Evolutionary conservation across 2,329 filamentous ascomycete genomes (phyloP), one percentile per base, ranked within the genome.

Genomic region (Zopfia rhizophila): DNA sequence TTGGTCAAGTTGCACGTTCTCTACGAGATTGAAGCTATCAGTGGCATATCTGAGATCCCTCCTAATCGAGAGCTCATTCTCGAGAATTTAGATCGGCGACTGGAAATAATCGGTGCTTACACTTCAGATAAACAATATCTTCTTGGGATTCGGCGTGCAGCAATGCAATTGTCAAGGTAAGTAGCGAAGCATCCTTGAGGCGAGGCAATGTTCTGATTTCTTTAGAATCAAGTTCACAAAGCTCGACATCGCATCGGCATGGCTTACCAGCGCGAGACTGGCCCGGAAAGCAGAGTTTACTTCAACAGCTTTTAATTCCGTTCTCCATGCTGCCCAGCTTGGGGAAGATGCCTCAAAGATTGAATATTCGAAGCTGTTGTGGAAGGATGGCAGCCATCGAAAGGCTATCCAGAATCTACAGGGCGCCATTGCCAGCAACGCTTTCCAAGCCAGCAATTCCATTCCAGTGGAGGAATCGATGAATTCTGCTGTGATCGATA

Each of bases 351-450:
- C 90, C 2, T 91, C 93, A 8, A 93, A 90, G 7, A 94, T 99
- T 50, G 95, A 99, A 68, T 93, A 99, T 68, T 91, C 94, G 2
- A 87, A 92, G 49, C 79, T 99, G 21, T 76, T 97, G 6, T 99
- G 94, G 91, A 91, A 89, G 59, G 91, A 97, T 68, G 90, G 91
- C 1, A 89, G 97, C 63, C 91, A 93, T 66, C 85, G 94, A 49
- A 96, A 97, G 72, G 95, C 94, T 1, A 99, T 99, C 50, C 91
- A 96, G 59, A 89, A 88, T 33, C 79, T 99, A 3, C 87, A 96
- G 63, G 86, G 90, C 31, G 92, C 93, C 16, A 96, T 99, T 54
- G 82, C 86, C 33, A 86, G 84, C 23, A 89, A 91, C 57, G 85
- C 87, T n/a, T 91, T 95, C 66, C 83, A 84, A 53, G 69, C 74